A percentile compares a stretch with the other conserved stretches of the same genome.
These are phyloP conservation scores for Rhodotorula sp. DNA, from an alignment of 1,284 basidiomycete species.

Conservation along the genomic window DNA sequence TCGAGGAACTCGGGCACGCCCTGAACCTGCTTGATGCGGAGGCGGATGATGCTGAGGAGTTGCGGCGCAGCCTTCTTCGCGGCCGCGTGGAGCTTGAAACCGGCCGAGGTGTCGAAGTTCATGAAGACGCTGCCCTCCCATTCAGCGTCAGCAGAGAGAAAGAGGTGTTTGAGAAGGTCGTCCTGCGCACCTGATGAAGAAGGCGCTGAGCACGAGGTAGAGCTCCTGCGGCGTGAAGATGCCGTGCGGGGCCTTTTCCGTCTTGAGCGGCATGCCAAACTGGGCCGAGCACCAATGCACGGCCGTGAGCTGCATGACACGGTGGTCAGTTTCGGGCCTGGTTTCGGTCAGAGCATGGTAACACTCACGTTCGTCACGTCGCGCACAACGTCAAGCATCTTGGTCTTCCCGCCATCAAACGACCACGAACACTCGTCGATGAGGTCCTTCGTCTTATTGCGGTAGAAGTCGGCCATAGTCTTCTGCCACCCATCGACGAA, in stretches of 20 bases:
- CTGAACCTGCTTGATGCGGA: slow-evolving; percentile 26
- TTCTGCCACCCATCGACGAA: slow-evolving; percentile 56
- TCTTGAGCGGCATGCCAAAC: slow-evolving; percentile 63
- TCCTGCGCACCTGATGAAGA: slow-evolving; percentile 39
- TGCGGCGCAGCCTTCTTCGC: slow-evolving; percentile 19
- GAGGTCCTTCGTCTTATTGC: slow-evolving; percentile 58
- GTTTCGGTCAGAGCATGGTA: neutral
- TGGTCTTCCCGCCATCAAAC: slow-evolving; percentile 18
- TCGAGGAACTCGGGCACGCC: slow-evolving; percentile 11
- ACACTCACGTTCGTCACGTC: slow-evolving; percentile 62
- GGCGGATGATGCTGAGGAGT: slow-evolving; percentile 25
- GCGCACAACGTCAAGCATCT: slow-evolving; percentile 58
- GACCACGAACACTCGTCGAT: slow-evolving; percentile 54
- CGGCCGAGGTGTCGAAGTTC: slow-evolving; percentile 33
- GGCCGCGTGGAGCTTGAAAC: slow-evolving; percentile 35
- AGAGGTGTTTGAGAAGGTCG: slow-evolving; percentile 59
- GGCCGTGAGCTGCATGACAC: slow-evolving; percentile 60
- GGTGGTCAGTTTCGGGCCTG: neutral
- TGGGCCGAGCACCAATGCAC: slow-evolving; percentile 59
- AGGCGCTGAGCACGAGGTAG: slow-evolving; percentile 59
- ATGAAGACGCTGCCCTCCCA: slow-evolving; percentile 13
- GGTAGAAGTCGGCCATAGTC: slow-evolving; percentile 55
- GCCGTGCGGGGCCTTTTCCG: slow-evolving; percentile 58
- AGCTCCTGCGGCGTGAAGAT: slow-evolving; percentile 65
- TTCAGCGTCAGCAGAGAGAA: slow-evolving; percentile 55